Conservation (phyloP, 2,329 filamentous ascomycete species). For the Exophiala bonariae region DNA sequence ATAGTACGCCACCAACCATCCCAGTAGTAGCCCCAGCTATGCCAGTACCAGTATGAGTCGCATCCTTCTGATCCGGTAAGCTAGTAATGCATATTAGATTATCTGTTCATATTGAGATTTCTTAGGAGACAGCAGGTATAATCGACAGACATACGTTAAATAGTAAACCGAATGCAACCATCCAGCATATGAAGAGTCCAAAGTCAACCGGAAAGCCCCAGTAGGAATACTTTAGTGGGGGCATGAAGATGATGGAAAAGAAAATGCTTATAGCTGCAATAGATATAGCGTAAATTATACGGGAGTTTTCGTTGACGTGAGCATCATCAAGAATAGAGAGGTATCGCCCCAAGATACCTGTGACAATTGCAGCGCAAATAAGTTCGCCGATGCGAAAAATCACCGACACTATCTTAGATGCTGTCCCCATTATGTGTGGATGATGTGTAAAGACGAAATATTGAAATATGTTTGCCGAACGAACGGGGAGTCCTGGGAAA, state of each 20-base stretch:
- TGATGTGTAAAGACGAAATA: too few relatives aligned
- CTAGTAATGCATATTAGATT: neutral
- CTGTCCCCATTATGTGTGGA: conserved; percentile 9
- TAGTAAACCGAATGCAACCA: conserved; percentile 10
- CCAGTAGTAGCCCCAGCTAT: conserved; percentile 14
- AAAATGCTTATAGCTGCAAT: conserved; percentile 8
- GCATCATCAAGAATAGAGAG: conserved; percentile 37
- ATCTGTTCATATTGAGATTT: neutral
- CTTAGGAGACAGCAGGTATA: neutral
- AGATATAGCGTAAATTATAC: conserved; percentile 5
- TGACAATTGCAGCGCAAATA: conserved; percentile 66
- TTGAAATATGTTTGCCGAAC: too few relatives aligned
- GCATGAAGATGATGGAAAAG: conserved; percentile 4
- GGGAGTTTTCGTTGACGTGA: conserved; percentile 1
- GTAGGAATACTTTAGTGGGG: conserved; percentile 5
- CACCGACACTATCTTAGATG: conserved; percentile 47
- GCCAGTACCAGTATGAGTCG: conserved; percentile 10
- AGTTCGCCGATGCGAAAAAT: conserved; percentile 63
- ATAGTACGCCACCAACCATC: conserved; percentile 5
- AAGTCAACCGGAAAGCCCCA: conserved; percentile 7
- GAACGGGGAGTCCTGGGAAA: too few relatives aligned
- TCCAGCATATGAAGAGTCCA: conserved; percentile 11
- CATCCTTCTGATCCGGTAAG: conserved; percentile 3
- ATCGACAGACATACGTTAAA: conserved; percentile 5
- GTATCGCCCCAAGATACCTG: conserved; percentile 67